Evolutionary conservation across 2,329 filamentous ascomycete genomes (phyloP), one percentile per base, ranked within the genome.

Genomic region (Aspergillus fructus): DNA sequence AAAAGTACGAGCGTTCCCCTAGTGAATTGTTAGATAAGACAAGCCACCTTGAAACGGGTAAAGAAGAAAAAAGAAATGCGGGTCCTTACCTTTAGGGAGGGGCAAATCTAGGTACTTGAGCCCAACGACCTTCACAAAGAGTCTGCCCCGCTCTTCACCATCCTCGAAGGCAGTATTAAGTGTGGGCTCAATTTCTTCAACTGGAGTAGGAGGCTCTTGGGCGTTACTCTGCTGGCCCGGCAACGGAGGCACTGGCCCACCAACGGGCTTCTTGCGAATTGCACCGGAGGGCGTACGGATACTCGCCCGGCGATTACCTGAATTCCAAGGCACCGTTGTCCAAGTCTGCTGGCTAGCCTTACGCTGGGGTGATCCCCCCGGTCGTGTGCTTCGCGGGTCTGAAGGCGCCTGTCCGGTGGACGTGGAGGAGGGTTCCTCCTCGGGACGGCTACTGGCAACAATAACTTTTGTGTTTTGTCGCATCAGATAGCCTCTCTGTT

Each of bases 51-150:
- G 8, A 30, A 11, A 9, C 11, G 45, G 24, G 33, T 5, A 7
- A 49, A 48, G 8, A 13, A 11, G 40, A 53, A 12, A 11, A 12
- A 24, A 24, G 17, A 39, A 7, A 34, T 9, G 11, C 6, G 5
- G 11, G 5, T 34, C 11, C 89, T 82, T 83, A 94, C 91, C 93
- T 78, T 88, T 90, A 33, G 94, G 93, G 55, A 99, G 79, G 21
- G 94, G 93, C 43, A 97, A 81, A 69, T 97, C 93, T 39, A 99
- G 83, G 67, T 97, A 93, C 74, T 97, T 97, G 62, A 97, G 92
- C 45, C 93, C 93, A 74, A 97, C 89, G n/a, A 99, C 94, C 79
- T 99, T 99, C 64, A 99, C 93, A 68, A 99, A 99, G 2, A 99
- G 82, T 59, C 94, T 83, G 9, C 94, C 94, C 65, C 94, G 83